Evolutionary conservation across 768 basidiomycete genomes (phyloP), one percentile per base, ranked within the genome.

Genomic region (Gyrodon lividus): DNA sequence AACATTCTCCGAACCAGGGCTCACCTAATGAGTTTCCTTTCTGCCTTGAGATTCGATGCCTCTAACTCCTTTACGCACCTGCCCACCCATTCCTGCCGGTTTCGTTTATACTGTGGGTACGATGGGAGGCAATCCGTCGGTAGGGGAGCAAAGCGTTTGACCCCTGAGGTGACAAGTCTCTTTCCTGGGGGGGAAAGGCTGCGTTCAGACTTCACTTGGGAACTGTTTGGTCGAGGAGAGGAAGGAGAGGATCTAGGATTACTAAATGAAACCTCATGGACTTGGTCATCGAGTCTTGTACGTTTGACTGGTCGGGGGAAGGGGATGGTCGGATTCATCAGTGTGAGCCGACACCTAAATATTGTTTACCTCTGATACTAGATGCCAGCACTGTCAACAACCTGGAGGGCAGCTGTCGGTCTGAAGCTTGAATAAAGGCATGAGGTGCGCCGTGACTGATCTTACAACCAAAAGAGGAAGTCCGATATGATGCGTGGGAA

Each of bases 11-110:
- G 6, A 13, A 47, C 33, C 7, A 37, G 5, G 26, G 56, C 68
- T 17, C 28, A 70, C 68, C 68, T 64, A 30, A 71, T 50, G 19
- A 66, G 28, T 26, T 55, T 52, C 46, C 59, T 69, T 51, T 52
- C 62, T n/a, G 51, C 37, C n/a, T 57, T 47, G 41, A 69, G 60
- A 47, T 49, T 53, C 6, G 61, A 42, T 26, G 34, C 57, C 24
- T 58, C 56, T 30, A 64, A 8, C 37, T 70, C 64, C 30, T 47
- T 49, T 34, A 40, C 41, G 23, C 59, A 62, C 17, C 33, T 50
- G 20, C 48, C 52, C 6, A 43, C 46, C 70, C 68, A 71, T 40
- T 43, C 26, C 10, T 16, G 50, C 24, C 66, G 50, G 20, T 70
- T 60, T 6, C 46, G 54, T 44, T 20, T 65, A 35, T 64, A 61